Percentiles rank a stretch among this genome's conserved stretches.
Evolutionary conservation across 2,329 filamentous ascomycete species (phyloP).

Genomic region (Triangularia setosa): DNA sequence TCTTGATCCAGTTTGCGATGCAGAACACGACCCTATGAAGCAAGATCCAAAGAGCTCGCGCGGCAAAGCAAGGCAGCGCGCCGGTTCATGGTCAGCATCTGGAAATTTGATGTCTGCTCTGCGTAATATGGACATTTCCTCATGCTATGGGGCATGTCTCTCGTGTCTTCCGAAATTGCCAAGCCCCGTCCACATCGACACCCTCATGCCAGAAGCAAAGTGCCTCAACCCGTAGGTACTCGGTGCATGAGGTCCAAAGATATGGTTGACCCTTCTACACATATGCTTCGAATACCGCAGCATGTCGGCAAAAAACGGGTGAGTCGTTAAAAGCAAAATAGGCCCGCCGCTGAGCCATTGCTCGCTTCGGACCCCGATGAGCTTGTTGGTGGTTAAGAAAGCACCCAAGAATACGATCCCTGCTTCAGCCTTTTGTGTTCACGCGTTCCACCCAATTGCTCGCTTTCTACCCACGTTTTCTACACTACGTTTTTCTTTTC

Average conservation of each 20-base stretch:
- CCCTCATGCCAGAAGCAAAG: neutral
- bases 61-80: conserved; percentile 14
- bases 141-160: neutral
- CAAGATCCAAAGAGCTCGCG: conserved; percentile 5
- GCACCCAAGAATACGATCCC: neutral
- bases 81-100: neutral
- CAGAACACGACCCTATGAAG: conserved; percentile 12
- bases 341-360: conserved; percentile 1
- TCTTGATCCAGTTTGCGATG: neutral
- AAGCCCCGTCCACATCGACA: neutral
- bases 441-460: neutral
- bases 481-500: neutral
- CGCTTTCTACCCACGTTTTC: neutral
- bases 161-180: neutral
- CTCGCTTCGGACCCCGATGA: neutral
- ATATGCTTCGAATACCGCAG: too few relatives aligned
- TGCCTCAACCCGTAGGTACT: too few relatives aligned
- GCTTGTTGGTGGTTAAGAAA: neutral
- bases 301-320: neutral
- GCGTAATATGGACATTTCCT: neutral
- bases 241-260: too few relatives aligned
- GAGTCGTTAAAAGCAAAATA: conserved; percentile 3
- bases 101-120: neutral
- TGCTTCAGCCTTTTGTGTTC: neutral
- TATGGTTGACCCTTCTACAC: too few relatives aligned